Percentiles rank a stretch among this genome's conserved stretches.
Conservation (phyloP, 371 early-diverging fungal species). For the Haplosporangium sp. region DNA sequence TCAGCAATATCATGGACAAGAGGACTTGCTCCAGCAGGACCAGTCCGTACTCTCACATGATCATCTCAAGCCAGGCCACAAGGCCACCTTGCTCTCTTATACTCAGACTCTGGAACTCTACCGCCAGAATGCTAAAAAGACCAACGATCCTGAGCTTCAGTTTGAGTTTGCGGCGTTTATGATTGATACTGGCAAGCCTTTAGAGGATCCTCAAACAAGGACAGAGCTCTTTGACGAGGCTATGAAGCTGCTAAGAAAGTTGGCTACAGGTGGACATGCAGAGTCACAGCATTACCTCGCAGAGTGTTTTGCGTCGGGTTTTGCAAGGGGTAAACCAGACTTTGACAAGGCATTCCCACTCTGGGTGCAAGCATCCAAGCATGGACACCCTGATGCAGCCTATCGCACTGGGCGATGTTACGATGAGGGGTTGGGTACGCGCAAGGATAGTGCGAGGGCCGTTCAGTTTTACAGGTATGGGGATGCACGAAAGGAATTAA, state of each 20-base stretch:
- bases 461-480: constrained; percentile 77
- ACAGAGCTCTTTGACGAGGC: constrained; percentile 73
- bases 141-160: constrained; percentile 82
- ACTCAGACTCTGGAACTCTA: constrained; percentile 82
- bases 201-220: constrained; percentile 60
- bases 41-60: constrained; percentile 58
- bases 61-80: constrained; percentile 74
- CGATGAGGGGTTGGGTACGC: constrained; percentile 74
- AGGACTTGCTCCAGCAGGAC: constrained; percentile 32
- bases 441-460: constrained; percentile 71
- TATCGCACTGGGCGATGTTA: constrained; percentile 78
- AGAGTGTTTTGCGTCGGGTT: constrained; percentile 70
- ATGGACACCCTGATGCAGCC: constrained; percentile 77
- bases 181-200: constrained; percentile 73
- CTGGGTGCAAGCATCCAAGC: constrained; percentile 76
- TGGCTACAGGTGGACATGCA: constrained; percentile 71
- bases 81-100: constrained; percentile 74
- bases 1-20: constrained; percentile 16
- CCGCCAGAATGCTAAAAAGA: constrained; percentile 84
- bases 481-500: background rate
- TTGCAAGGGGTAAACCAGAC: constrained; percentile 72
- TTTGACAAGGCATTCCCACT: constrained; percentile 78
- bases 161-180: constrained; percentile 87
- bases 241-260: constrained; percentile 67
- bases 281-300: constrained; percentile 76